Evolutionary conservation across 129 eudicot genomes (phyloP).

Genomic region (Logfia minima): DNA sequence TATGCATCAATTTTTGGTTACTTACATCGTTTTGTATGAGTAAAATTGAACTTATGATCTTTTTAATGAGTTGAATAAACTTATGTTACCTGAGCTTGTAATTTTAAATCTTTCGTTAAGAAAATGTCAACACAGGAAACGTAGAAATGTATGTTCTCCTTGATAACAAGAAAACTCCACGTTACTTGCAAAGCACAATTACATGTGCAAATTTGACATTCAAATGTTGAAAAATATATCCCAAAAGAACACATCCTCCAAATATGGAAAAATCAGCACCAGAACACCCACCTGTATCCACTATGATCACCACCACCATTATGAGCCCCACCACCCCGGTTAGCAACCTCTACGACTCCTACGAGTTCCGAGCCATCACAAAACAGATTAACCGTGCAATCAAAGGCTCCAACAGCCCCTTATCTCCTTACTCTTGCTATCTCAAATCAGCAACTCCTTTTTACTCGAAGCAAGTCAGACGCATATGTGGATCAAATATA

Average conservation of each 20-base stretch:
- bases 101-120: not conserved
- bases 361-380: constrained; percentile 58
- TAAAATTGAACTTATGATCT: not conserved
- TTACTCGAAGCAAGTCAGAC: constrained; percentile 34
- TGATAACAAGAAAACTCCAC: constrained; percentile 33
- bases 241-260: constrained; percentile 3
- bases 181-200: constrained; percentile 37
- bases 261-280: constrained; percentile 30
- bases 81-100: no score
- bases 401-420: constrained; percentile 46
- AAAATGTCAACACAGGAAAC: constrained; percentile 28
- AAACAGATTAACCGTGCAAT: constrained; percentile 70
- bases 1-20: not conserved
- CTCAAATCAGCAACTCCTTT: constrained; percentile 43
- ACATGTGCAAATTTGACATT: constrained; percentile 27
- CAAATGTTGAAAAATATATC: not conserved
- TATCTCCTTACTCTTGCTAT: constrained; percentile 51
- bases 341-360: constrained; percentile 66
- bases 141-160: constrained; percentile 32
- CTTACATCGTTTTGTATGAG: not conserved
- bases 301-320: not conserved
- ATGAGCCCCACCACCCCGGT: constrained; percentile 38
- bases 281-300: constrained; percentile 1
- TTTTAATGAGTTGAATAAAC: not conserved
- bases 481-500: constrained; percentile 33